A percentile compares a stretch with the other conserved stretches of the same genome.
Conservation (phyloP, 106 monocot genomes). For the Triglochin maritima region DNA sequence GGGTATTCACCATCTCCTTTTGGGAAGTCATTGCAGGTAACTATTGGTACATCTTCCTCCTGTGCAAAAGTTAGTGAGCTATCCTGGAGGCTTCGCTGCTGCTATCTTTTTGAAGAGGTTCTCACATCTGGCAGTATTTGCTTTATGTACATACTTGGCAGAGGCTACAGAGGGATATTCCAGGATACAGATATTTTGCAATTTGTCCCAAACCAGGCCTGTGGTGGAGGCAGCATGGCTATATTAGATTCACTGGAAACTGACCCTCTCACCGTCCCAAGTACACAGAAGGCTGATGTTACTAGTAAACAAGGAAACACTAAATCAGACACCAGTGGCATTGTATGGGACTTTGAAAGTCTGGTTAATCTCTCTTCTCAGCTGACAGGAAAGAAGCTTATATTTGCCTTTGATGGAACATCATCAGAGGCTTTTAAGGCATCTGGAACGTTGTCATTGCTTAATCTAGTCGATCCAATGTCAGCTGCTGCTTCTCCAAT, state of each 20-base stretch:
- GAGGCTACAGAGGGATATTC: slow-evolving; percentile 84
- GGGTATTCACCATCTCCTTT: slow-evolving; percentile 88
- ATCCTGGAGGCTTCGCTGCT: slow-evolving; percentile 79
- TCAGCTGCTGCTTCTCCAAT: slow-evolving; percentile 98
- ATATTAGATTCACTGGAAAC: slow-evolving; percentile 87
- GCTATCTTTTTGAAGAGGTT: slow-evolving; percentile 98
- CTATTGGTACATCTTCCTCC: slow-evolving; percentile 60
- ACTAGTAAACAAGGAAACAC: slow-evolving; percentile 43
- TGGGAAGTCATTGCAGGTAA: slow-evolving; percentile 84
- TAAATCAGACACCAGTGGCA: slow-evolving; percentile 74
- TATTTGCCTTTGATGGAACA: slow-evolving; percentile 97
- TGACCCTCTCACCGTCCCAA: slow-evolving; percentile 46
- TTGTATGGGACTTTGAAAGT: slow-evolving; percentile 94
- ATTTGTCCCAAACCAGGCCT: slow-evolving; percentile 91
- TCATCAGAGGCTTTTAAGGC: slow-evolving; percentile 66
- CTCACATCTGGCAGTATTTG: slow-evolving; percentile 81
- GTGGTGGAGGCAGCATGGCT: slow-evolving; percentile 95
- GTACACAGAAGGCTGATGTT: slow-evolving; percentile 54
- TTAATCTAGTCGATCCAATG: slow-evolving; percentile 93
- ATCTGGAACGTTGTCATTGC: slow-evolving; percentile 79
- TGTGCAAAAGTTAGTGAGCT: slow-evolving; percentile 58
- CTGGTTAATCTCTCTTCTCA: slow-evolving; percentile 61
- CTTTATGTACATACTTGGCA: slow-evolving; percentile 98
- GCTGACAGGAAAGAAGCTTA: slow-evolving; percentile 88
- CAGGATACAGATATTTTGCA: slow-evolving; percentile 91